Evolutionary conservation across 75 land plant genomes (phyloP).

Genomic region (Pinus tabuliformis): DNA sequence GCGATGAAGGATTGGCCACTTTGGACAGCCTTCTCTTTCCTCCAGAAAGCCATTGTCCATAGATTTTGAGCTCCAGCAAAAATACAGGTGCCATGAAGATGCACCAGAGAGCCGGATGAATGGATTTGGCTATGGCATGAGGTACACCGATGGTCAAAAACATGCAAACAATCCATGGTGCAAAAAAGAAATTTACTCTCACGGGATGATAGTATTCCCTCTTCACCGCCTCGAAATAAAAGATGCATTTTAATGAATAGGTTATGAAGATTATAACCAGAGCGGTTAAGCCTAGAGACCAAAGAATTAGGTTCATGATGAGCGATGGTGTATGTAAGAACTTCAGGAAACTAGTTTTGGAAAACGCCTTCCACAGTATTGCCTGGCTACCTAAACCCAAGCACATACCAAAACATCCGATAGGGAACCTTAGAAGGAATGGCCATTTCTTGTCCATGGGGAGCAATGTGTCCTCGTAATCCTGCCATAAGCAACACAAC

Average conservation of each 20-base stretch:
- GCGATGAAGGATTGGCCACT: constrained; percentile 94
- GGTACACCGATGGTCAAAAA: constrained; percentile 71
- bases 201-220: constrained; percentile 90
- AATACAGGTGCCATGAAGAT: constrained; percentile 67
- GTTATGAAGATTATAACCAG: constrained; percentile 44
- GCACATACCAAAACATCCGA: constrained; percentile 78
- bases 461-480: constrained; percentile 67
- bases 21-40: constrained; percentile 78
- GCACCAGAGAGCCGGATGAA: constrained; percentile 71
- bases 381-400: constrained; percentile 86
- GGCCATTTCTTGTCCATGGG: constrained; percentile 87
- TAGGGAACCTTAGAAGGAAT: constrained; percentile 91
- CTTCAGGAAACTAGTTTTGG: constrained; percentile 44
- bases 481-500: constrained; percentile 24
- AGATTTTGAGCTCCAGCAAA: constrained; percentile 77
- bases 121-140: constrained; percentile 13
- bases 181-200: constrained; percentile 92
- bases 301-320: constrained; percentile 57
- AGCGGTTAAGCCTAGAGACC: constrained; percentile 58
- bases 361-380: constrained; percentile 67
- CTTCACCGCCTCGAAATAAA: constrained; percentile 80
- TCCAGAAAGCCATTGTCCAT: constrained; percentile 96
- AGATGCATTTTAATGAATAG: constrained; percentile 59
- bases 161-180: constrained; percentile 92
- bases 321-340: constrained; percentile 56